These are phyloP conservation scores for Fusarium brevicatenulatum DNA, from an alignment of 2,329 filamentous ascomycete genomes.

Conservation along the genomic window DNA sequence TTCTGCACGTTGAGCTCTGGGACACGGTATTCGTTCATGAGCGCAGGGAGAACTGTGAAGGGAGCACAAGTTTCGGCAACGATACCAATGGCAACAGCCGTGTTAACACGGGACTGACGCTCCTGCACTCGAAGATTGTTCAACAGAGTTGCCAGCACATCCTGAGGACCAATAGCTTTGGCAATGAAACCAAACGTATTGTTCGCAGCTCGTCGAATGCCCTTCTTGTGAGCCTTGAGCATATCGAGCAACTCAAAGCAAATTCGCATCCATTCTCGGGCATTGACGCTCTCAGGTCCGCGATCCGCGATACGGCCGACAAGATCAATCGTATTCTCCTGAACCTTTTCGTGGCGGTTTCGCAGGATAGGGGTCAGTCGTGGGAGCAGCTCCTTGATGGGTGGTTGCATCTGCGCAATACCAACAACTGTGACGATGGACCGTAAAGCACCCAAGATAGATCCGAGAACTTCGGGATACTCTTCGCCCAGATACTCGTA, in stretches of 20 bases:
- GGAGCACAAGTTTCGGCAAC: constrained; percentile 98
- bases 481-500: constrained; percentile 99
- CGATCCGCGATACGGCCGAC: constrained; percentile 98
- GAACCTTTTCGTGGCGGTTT: constrained; percentile 98
- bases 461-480: constrained; percentile 96
- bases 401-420: constrained; percentile 97
- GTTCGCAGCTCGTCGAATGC: constrained; percentile 96
- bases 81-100: constrained; percentile 97
- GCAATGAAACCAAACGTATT: constrained; percentile 99
- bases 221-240: constrained; percentile 99
- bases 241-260: constrained; percentile 99
- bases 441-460: constrained; percentile 91
- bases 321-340: constrained; percentile 98
- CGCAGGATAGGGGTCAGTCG: constrained; percentile 97
- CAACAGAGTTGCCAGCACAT: constrained; percentile 92
- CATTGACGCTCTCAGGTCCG: constrained; percentile 95
- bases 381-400: constrained; percentile 94
- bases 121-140: constrained; percentile 98
- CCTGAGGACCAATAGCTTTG: constrained; percentile 97
- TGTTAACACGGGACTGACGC: constrained; percentile 97
- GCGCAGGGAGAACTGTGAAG: constrained; percentile 95
- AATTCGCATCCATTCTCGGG: constrained; percentile 99
- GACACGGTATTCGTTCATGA: constrained; percentile 99
- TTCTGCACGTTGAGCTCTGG: constrained; percentile 99
- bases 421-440: constrained; percentile 98